Base-by-base conservation (phyloP, 2,329 filamentous ascomycete genomes). In the Berkeleyomyces rouxiae region DNA sequence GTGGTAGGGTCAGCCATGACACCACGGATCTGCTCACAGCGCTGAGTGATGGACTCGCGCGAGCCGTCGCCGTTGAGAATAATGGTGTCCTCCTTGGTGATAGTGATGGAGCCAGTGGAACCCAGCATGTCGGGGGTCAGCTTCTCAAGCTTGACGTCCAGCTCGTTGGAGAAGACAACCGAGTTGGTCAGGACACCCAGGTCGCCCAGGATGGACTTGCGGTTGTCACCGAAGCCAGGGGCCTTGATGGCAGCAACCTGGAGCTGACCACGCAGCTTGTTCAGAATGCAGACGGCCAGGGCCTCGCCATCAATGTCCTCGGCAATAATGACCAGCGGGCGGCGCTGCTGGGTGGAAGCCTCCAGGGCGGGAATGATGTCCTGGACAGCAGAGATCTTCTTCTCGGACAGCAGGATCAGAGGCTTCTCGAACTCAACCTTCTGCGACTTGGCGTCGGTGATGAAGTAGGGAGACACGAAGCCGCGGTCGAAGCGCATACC, bases 341-440 rank as follows among this genome's bases (percentile, higher is more conserved):
- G 88, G 75, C 93, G 91, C 74, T 89, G 83, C 77, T 96, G 90
- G 70, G 93, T 96, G 65, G 93, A 97, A 69, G 90, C 90, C 81
- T 99, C 93, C 64, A 99, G 90, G 67, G 93, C 90, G 67, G 93
- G 93, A 72, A 99, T 92, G 72, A 99, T 97, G 77, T 99, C 93
- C 80, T 97, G 92, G 65, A 97, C 93, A 65, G 91, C 90, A 61
- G 93, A 99, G 77, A 99, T 99, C 86, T 99, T 99, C 88, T 96
- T 97, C 85, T 99, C 93, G 7, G 93, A 97, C 63, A 99, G 88
- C 59, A 99, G 88, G 74, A 99, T 93, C 73, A 99, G 78, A 68
- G 93, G 93, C 84, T 99, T 97, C 85, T 99, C 93, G 69, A 99
- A 99, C 79, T 99, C 93, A 64, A 97, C 91, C 85, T 99, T 99